These are phyloP conservation scores for Pseudotsuga menziesii DNA, from an alignment of 75 land plant species.

Conservation along the genomic window DNA sequence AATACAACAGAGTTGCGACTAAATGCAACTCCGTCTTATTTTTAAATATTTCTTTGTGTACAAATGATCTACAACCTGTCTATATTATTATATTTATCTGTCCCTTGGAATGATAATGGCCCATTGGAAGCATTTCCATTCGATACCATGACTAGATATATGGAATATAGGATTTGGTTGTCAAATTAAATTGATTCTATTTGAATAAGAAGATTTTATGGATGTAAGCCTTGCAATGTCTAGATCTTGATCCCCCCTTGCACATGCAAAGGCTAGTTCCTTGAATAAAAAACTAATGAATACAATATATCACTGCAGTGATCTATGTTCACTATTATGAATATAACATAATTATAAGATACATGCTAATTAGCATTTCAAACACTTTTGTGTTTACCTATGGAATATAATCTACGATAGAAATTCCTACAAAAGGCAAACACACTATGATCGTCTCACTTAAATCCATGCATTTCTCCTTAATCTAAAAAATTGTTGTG, in stretches of 20 bases:
- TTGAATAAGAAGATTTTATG: slow-evolving; percentile 55
- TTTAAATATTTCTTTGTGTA: too few relatives aligned
- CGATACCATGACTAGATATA: slow-evolving; percentile 77
- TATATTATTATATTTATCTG: background rate
- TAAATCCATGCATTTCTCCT: slow-evolving; percentile 28
- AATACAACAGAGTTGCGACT: too few relatives aligned
- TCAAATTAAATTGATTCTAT: slow-evolving; percentile 75
- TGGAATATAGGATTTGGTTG: slow-evolving; percentile 64
- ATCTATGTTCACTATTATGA: too few relatives aligned
- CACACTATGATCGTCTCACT: slow-evolving; percentile 39
- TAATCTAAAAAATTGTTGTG: slow-evolving; percentile 16
- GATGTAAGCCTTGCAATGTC: slow-evolving; percentile 56
- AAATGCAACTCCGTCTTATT: too few relatives aligned
- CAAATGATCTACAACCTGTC: too few relatives aligned
- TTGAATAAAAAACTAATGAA: slow-evolving; percentile 10
- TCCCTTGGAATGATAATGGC: slow-evolving; percentile 8
- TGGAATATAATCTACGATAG: slow-evolving; percentile 67
- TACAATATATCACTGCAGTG: too few relatives aligned
- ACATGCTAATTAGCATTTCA: too few relatives aligned
- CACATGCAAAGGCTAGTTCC: slow-evolving; percentile 85
- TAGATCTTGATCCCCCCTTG: slow-evolving; percentile 50
- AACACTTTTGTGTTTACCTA: slow-evolving; percentile 37
- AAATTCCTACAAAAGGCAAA: slow-evolving; percentile 63
- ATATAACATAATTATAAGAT: too few relatives aligned
- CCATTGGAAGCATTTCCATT: slow-evolving; percentile 35